Evolutionary conservation across 2,329 filamentous ascomycete species (phyloP).

Genomic region (Pseudogymnoascus sp.): DNA sequence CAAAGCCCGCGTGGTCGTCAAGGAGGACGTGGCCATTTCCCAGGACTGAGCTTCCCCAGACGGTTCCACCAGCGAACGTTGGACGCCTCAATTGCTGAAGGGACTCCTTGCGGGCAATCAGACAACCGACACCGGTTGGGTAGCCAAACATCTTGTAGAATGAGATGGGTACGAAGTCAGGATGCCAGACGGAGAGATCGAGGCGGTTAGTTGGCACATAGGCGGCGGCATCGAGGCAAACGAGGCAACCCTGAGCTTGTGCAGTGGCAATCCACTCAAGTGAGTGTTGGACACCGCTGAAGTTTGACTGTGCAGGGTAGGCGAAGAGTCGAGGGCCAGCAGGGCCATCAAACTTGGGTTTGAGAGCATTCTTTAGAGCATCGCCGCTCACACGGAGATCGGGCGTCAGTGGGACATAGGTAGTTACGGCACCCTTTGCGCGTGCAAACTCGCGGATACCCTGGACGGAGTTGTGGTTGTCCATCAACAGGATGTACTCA

Average conservation of each 20-base stretch:
- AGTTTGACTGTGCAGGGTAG: constrained; percentile 40
- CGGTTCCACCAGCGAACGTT: constrained; percentile 35
- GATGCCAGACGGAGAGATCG: constrained; percentile 29
- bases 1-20: constrained; percentile 29
- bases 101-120: constrained; percentile 30
- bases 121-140: constrained; percentile 35
- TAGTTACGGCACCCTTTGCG: constrained; percentile 21
- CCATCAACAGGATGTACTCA: constrained; percentile 31
- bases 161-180: constrained; percentile 34
- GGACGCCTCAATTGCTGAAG: constrained; percentile 30
- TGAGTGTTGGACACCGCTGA: constrained; percentile 36
- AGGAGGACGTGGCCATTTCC: constrained; percentile 29
- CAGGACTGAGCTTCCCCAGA: constrained; percentile 29
- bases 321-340: constrained; percentile 32
- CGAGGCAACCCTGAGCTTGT: constrained; percentile 33
- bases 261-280: constrained; percentile 31
- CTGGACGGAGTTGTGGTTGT: constrained; percentile 38
- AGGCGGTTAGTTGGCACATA: constrained; percentile 32
- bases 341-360: constrained; percentile 8
- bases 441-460: constrained; percentile 33
- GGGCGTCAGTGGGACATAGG: constrained; percentile 28
- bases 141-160: constrained; percentile 38
- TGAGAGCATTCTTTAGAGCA: constrained; percentile 24
- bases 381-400: constrained; percentile 27
- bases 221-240: constrained; percentile 35